Base-by-base conservation (phyloP, 2,329 filamentous ascomycete species). In the Nigrograna mackinnonii region DNA sequence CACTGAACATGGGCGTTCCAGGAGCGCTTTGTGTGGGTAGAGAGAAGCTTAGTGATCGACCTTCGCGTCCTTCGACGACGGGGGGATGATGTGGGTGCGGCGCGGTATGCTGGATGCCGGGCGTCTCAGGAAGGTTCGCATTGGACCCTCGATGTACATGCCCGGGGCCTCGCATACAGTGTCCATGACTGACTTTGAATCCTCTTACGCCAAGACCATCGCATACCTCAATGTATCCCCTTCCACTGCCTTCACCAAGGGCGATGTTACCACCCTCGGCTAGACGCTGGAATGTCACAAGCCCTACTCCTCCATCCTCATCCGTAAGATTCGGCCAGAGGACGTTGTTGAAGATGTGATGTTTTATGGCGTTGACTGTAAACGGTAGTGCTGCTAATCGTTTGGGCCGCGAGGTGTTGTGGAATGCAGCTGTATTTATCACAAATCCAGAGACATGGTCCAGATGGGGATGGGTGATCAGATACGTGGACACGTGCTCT, bases 291-390 rank as follows among this genome's bases (percentile, higher is more conserved):
- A 95, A 97, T 0, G 90, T 96, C 22, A 99, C 84, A 20, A 99
- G 79, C 0, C 94, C 94, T 4, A 91, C 91, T 18, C 94, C 94
- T 22, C 91, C 91, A 65, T 96, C 94, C 70, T 99, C 94, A 60
- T 99, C 92, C 0, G 90, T 95, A 28, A 99, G 73, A 55, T 99
- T 99, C 0, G 94, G 94, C 94, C 94, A 99, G 40, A 97, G 95
- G 44, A 96, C 76, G 60, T 96, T 95, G 70, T 99, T 99, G 75
- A 99, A 99, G 46, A 99, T 89, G 69, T 99, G 91, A 1, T 78
- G 84, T 66, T 96, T 97, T 69, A 99, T 85, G 0, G 92, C 91
- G 34, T 89, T 80, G 38, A 99, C 91, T n/a, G 92, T 95, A 20
- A 84, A 86, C 0, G 91, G 90, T 4, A 97, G 74, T 0, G 88